Base-by-base conservation (phyloP, 2,329 filamentous ascomycete species). In the Phialophora expanda region DNA sequence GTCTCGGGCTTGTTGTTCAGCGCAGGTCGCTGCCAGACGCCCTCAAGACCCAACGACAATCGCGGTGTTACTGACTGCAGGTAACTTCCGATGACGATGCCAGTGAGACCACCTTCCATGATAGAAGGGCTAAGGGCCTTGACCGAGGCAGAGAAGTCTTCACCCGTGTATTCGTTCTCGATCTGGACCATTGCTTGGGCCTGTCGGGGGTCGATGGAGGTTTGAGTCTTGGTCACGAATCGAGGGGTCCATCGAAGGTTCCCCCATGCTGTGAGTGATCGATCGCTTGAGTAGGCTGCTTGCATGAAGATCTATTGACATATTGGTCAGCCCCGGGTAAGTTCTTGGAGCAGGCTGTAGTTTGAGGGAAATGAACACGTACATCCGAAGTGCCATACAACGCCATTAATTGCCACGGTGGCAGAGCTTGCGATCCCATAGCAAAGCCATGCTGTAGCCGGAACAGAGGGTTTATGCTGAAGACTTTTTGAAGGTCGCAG, bases 391-490 rank as follows among this genome's bases (percentile, higher is more conserved):
- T 97, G 73, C 95, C 95, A 78, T 95, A 97, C 76, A 99, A 87
- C 71, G 91, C 92, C 73, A 93, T 92, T 81, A 98, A 97, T 62
- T 92, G 92, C 81, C 99, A 99, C 44, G 95, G 95, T 78, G 93
- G 93, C 78, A 96, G 85, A 72, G 90, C 89, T 81, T 97, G 92
- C 51, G 86, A 87, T 74, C 95, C 94, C 87, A 97, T 92, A 63
- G 94, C 90, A 79, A 99, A 95, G 74, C 95, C 92, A 83, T 99
- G 95, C 71, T 94, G 97, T 74, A 97, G 91, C 82, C 98, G 94
- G 85, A 99, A 99, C 73, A 98, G 84, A 65, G 95, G 95, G 65
- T 89, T 87, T 78, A 96, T 87, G 85, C 93, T 95, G 82, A 98
- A 96, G 77, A 92, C 89, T 85, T 97, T 98, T 78, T 93, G 97